Evolutionary conservation across 1,284 basidiomycete genomes (phyloP), one percentile per base, ranked within the genome.

Genomic region (Apiotrichum siamense): DNA sequence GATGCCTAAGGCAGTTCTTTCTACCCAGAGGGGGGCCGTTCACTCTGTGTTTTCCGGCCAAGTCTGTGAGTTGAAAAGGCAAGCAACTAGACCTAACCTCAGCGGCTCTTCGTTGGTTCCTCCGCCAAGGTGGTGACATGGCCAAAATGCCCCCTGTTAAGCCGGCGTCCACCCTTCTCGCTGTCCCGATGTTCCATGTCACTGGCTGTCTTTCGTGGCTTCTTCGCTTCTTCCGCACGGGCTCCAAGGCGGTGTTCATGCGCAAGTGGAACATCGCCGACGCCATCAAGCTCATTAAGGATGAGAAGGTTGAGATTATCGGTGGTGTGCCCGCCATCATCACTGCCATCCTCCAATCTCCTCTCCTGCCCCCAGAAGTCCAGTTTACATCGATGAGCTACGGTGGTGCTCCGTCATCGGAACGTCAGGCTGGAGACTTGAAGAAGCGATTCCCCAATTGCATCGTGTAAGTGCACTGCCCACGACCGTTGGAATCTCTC

Each of bases 121-220:
- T 55, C 37, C 49, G 54, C 29, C 42, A 29, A 1, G 47, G 57
- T 25, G 44, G 35, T 12, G 41, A 40, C 17, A 23, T 33, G 38
- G 57, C 15, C 12, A 23, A 24, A 7, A 24, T 39, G 23, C 38
- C 21, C 12, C 7, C 11, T 7, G 12, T 11, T 10, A 23, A 3
- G 13, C 23, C 38, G 17, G 24, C 25, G 13, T 21, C 40, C 17
- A 39, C 36, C 4, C 55, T 72, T 4, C 59, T 72, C 21, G 51
- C 67, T 12, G 60, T 72, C 27, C 70, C 70, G 3, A 54, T 72
- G 1, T 72, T 72, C 58, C 70, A 72, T 63, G 70, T 68, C 11
- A 69, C 67, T 0, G 70, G 70, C 5, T 69, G 65, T 45, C 59
- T 69, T 0, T 64, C 63, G 5, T 66, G 64, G 64, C 59, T 70